Percentiles rank a stretch among this genome's conserved stretches.
Evolutionary conservation across 202 grass and related monocot genomes (phyloP).

Genomic region (Brachypodium distachyon): DNA sequence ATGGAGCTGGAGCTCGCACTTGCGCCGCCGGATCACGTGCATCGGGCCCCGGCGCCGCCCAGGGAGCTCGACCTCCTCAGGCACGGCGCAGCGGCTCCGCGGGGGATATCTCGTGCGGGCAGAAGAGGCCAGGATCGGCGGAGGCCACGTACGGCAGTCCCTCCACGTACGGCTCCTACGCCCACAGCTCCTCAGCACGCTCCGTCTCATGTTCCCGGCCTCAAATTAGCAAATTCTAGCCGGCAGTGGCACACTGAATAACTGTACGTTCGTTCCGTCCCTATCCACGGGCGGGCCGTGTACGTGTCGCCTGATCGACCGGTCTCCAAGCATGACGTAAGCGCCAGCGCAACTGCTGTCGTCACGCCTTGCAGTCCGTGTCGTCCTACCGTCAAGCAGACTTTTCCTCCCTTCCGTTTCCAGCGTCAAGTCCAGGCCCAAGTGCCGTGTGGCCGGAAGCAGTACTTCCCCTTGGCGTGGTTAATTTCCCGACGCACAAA

Average conservation of each 20-base stretch:
- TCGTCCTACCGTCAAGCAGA: no score
- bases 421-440: no score
- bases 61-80: background rate
- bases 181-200: slow-evolving; percentile 41
- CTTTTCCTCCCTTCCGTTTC: no score
- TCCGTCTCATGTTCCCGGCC: slow-evolving; percentile 50
- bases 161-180: slow-evolving; percentile 56
- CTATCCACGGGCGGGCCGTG: no score
- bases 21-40: background rate
- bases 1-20: slow-evolving; percentile 62
- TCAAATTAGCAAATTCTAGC: background rate
- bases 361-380: no score
- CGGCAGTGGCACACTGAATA: background rate
- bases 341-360: no score
- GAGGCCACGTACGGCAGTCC: slow-evolving; percentile 35
- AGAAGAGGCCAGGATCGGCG: slow-evolving; percentile 35
- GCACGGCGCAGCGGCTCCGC: background rate
- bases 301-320: background rate
- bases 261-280: background rate
- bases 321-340: background rate
- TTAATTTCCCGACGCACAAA: no score
- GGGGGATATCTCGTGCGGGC: background rate
- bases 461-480: no score
- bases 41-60: background rate
- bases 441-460: no score